Evolutionary conservation across 345 rosid genomes (phyloP), one percentile per base, ranked within the genome.

Genomic region (Rhodomyrtus tomentosa): DNA sequence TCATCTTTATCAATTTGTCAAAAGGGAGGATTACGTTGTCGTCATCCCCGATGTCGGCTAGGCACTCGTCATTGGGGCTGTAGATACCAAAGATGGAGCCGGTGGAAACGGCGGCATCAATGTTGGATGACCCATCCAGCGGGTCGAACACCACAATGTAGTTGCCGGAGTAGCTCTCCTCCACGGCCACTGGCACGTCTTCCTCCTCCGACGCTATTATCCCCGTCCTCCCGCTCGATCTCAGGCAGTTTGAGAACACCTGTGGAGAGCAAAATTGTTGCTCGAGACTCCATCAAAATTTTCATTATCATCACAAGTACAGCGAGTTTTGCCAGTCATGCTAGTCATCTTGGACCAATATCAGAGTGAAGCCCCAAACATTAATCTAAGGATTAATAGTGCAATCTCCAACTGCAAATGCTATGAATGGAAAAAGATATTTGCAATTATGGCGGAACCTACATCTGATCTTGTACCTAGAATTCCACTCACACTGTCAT

Each of bases 141-240:
- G 98, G 98, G 85, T 96, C 98, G 80, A 96, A 95, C 38, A 95
- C 98, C 48, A 92, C 98, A 16, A 96, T 93, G 85, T 95, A 96
- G 92, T 96, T 96, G 6, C 98, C 98, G 4, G 98, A 95, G 95
- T 90, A 96, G 85, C 97, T 95, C 88, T 95, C 98, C 62, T 95
- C 97, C 80, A 95, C 99, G 1, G 98, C 98, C 53, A 96, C 99
- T 4, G 99, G 99, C 50, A 96, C 98, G 55, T 96, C 99, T 90
- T 96, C 98, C 92, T 95, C 98, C 88, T 95, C 98, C 9, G 99
- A 96, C 10, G 99, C 98, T 80, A 96, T 95, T 74, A 96, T 96
- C 85, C 98, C 98, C 3, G 99, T 95, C 79, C 99, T 88, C 51
- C 98, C 99, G 82, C 98, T 94, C 73, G 99, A 96, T 86, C 93